A percentile compares a stretch with the other conserved stretches of the same genome.
phyloP scores from a whole-genome alignment of 2,329 filamentous ascomycete genomes.

The Paecilomyces niveus region DNA sequence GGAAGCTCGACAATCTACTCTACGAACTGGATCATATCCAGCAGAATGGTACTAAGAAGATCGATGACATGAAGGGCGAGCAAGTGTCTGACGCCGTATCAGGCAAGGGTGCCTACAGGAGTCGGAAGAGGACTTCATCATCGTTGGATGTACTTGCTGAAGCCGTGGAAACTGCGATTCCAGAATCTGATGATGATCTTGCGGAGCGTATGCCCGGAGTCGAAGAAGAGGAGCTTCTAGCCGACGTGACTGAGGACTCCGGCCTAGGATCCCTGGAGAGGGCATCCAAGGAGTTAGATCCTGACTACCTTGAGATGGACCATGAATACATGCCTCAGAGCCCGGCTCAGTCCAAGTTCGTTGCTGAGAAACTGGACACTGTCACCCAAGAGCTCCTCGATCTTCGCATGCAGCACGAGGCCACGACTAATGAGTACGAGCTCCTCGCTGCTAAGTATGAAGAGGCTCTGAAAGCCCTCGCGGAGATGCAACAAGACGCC shows the following conservation, averaged over 20 bases:
- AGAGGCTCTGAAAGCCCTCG: constrained; percentile 71
- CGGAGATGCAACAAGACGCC: constrained; percentile 71
- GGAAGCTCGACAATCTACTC: constrained; percentile 86
- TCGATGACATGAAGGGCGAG: constrained; percentile 21
- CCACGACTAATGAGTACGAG: constrained; percentile 72
- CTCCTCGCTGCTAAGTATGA: constrained; percentile 83
- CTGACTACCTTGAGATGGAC: constrained; percentile 13
- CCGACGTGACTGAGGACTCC: constrained; percentile 18
- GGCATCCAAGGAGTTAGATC: constrained; percentile 20
- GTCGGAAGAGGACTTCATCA: constrained; percentile 26
- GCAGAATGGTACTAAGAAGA: constrained; percentile 44
- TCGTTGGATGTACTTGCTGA: constrained; percentile 38
- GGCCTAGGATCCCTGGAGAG: constrained; percentile 31
- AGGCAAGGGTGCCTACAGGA: constrained; percentile 13
- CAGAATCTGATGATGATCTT: constrained; percentile 38
- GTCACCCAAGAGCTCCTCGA: constrained; percentile 89
- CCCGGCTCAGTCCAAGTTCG: constrained; percentile 74
- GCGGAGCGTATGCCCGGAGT: constrained; percentile 25
- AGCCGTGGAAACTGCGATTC: constrained; percentile 39
- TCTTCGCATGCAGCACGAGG: constrained; percentile 83
- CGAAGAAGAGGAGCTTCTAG: constrained; percentile 14
- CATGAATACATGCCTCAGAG: constrained; percentile 52
- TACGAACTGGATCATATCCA: constrained; percentile 76
- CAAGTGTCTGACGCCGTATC: constrained; percentile 4
- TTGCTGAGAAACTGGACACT: constrained; percentile 85